Evolutionary conservation across 2,329 filamentous ascomycete genomes (phyloP), one percentile per base, ranked within the genome.

Genomic region (Sporothrix schenckii): DNA sequence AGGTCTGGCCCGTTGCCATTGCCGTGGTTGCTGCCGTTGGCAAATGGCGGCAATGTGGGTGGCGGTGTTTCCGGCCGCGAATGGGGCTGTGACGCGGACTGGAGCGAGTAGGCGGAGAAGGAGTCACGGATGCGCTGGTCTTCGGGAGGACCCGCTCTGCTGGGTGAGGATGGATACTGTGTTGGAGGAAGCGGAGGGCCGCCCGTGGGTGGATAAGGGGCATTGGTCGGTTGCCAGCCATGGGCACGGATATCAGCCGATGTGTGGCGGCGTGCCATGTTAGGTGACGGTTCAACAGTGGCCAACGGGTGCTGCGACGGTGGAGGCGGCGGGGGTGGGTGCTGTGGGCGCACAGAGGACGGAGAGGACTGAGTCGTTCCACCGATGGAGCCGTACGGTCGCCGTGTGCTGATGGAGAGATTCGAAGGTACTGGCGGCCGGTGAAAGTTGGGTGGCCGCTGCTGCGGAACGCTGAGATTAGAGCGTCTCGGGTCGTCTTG

Each of bases 161-260:
- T 86, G 0, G 86, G 86, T 10, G 86, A 88, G 2, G 85, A 80
- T 0, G 86, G 86, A 83, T 85, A 88, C 16, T 83, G 82, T 3
- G 80, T 78, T 0, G 80, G 79, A 0, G 84, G 82, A 10, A 83
- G 80, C 2, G 83, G 80, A 9, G 49, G 27, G 4, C 47, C 47
- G 4, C 27, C 88, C 88, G 3, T 90, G 89, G 9, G 86, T 84
- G 89, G 91, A 13, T 90, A 91, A 5, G 90, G 91, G 34, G 87
- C 84, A 54, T 83, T 81, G 65, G 81, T 84, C 9, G 84, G 84
- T 73, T 89, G 90, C 89, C 92, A 94, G 50, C 91, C 92, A 77
- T 93, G 91, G 75, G 94, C 91, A 68, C 95, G 90, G 75, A 99
- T 98, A 78, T 99, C 95, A 71, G 95, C 95, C 52, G 94, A 94